Evolutionary conservation across 1,284 basidiomycete species (phyloP), one percentile per base, ranked within the genome.

Genomic region (Exobasidium cylindrosporum): DNA sequence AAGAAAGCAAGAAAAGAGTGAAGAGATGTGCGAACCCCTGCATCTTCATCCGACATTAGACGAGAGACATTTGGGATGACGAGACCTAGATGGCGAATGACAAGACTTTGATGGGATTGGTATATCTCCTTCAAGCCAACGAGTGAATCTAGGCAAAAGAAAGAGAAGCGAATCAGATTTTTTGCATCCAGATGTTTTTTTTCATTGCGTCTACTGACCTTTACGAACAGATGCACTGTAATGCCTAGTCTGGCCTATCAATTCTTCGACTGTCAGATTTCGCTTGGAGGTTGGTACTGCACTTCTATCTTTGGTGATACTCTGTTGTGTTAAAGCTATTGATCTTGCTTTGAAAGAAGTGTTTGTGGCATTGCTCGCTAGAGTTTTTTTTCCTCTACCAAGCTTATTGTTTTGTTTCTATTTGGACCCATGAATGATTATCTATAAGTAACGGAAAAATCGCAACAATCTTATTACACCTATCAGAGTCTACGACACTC

Each of bases 281-380:
- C 50, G 26, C 35, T 57, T 60, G 7, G 58, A 52, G 21, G 50
- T 26, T 1, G 31, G 57, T 7, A 23, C 17, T 43, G 49, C 17
- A n/a, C 29, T 4, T 13, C 50, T 21, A 21, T 60, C 44, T 17
- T 31, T 54, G 50, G 21, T 43, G 31, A 32, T 58, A 44, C 55
- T 40, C 29, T 60, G 58, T 29, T 60, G 50, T 29, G 58, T 45
- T 21, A 60, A 45, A 14, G 53, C 58, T 17, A 60, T 60, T 24
- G 58, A 60, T 11, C 53, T 14, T 11, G 58, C 58, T 32, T 60
- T 60, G 52, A 53, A 60, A 14, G 58, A 57, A 23, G 58, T 60
- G 31, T 60, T 60, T 24, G 58, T 60, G 23, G 58, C 57, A 60
- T 60, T 60, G 29, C 26, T 43, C 29, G 58, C 50, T 28, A 30